Percentiles rank a stretch among this genome's conserved stretches.
These are phyloP conservation scores for Pulveroboletus sp. DNA, from an alignment of 768 basidiomycete genomes.

Conservation along the genomic window DNA sequence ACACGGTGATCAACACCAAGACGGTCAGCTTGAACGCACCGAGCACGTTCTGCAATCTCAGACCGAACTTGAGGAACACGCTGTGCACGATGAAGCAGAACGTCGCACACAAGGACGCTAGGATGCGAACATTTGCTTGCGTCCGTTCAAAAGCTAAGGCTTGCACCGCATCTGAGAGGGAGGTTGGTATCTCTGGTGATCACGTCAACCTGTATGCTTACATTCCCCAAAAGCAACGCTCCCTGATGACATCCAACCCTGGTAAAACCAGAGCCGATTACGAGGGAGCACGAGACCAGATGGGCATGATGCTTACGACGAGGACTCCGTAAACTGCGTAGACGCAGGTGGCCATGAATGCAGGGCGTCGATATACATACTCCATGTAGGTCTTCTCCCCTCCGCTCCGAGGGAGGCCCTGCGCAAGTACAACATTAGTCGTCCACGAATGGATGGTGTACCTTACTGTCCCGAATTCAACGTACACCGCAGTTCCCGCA, in stretches of 20 bases:
- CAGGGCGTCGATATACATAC: conserved; percentile 61
- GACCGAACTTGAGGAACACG: conserved; percentile 46
- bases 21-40: conserved; percentile 60
- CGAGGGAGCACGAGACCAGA: neutral
- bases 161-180: conserved; percentile 53
- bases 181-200: neutral
- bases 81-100: conserved; percentile 58
- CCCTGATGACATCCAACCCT: conserved; percentile 59
- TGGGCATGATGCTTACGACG: conserved; percentile 38
- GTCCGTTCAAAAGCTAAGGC: conserved; percentile 46
- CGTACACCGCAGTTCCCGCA: conserved; percentile 64
- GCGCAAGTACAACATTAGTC: neutral
- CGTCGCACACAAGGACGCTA: conserved; percentile 52
- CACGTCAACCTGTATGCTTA: conserved; percentile 23
- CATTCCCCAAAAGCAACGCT: conserved; percentile 74
- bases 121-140: conserved; percentile 45
- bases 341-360: conserved; percentile 55
- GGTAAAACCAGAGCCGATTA: neutral
- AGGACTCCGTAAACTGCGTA: conserved; percentile 57
- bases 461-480: conserved; percentile 70
- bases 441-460: neutral
- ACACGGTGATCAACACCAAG: conserved; percentile 46
- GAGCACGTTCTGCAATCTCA: conserved; percentile 60
- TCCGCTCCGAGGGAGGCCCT: conserved; percentile 68
- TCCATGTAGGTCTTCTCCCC: conserved; percentile 78